Evolutionary conservation across 2,329 filamentous ascomycete genomes (phyloP), one percentile per base, ranked within the genome.

Genomic region (Gremmenia infestans): DNA sequence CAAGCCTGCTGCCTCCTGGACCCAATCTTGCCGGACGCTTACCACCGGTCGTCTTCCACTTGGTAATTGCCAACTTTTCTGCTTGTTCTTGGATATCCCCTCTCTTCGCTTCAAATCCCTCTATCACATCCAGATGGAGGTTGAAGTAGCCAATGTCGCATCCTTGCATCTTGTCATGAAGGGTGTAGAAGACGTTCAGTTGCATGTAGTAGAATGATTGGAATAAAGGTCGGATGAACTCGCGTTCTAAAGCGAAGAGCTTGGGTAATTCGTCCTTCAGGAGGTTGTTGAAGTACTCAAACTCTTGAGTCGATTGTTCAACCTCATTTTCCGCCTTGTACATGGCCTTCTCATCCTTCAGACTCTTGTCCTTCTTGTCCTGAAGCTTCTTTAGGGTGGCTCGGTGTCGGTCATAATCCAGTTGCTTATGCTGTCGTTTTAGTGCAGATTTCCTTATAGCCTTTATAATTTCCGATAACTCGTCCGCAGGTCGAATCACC

Each of bases 201-300:
- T 99, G 94, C 94, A 99, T 99, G 78, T 97, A 99, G 76, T 99
- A 99, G 77, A 99, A 99, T 9, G 90, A 96, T 72, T 97, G 94
- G 80, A 99, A 99, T 7, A 99, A 83, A 2, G 94, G 94, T 64
- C 90, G 87, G 72, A 99, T 99, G 72, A 99, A 97, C 72, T 97
- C 88, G 61, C 87, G 83, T 73, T 99, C 94, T 17, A 99, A 83
- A 7, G 77, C 73, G 73, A 99, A 99, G 11, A 99, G 82, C 72
- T 91, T 91, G 28, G 94, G 94, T 60, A 99, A 78, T 74, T 99
- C 94, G 17, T 95, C 90, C 76, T 99, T 99, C 59, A 99, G 82
- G 51, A 99, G 78, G 68, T 97, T 91, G 76, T 99, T 99, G 80
- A 94, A 97, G 76, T 96, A 95, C 72, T 97, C 93, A 77, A 88